phyloP scores from a whole-genome alignment of 2,329 filamentous ascomycete species.

The Stachybotrys chartarum region DNA sequence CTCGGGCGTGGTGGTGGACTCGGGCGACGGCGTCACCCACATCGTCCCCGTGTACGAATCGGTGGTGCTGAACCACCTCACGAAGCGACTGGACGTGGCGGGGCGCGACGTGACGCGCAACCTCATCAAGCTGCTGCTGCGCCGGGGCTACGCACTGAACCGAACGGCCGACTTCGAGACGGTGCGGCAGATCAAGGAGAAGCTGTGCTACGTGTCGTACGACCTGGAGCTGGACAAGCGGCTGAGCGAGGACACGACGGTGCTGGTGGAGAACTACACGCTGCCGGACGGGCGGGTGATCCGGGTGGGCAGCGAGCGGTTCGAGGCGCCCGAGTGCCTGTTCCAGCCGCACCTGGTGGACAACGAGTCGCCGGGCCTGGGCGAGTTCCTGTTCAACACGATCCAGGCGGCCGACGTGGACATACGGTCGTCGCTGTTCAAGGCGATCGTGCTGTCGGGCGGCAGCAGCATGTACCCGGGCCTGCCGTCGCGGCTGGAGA shows the following conservation, averaged over 20 bases:
- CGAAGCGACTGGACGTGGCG: conserved; percentile 86
- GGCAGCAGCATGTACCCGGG: conserved; percentile 99
- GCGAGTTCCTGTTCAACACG: conserved; percentile 97
- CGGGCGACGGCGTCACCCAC: conserved; percentile 95
- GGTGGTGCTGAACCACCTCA: conserved; percentile 94
- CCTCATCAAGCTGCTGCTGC: conserved; percentile 87
- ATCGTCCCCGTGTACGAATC: conserved; percentile 99
- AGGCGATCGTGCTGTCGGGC: conserved; percentile 92
- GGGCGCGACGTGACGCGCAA: conserved; percentile 98
- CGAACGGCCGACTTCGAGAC: conserved; percentile 98
- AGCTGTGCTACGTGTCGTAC: conserved; percentile 98
- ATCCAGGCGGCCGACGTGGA: conserved; percentile 96
- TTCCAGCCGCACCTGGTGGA: conserved; percentile 98
- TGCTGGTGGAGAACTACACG: conserved; percentile 95
- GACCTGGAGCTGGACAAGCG: conserved; percentile 94
- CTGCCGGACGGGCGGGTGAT: conserved; percentile 94
- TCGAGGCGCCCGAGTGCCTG: conserved; percentile 94
- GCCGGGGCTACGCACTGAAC: conserved; percentile 93
- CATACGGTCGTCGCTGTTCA: conserved; percentile 87
- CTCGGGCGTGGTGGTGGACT: conserved; percentile 96
- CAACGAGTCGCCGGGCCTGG: conserved; percentile 93
- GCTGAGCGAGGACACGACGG: conserved; percentile 93
- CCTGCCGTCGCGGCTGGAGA: conserved; percentile 87
- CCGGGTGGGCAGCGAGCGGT: conserved; percentile 90
- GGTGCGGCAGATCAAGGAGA: conserved; percentile 98